Evolutionary conservation across 768 basidiomycete genomes (phyloP), one percentile per base, ranked within the genome.

Genomic region (Amanita pseudoporphyria): DNA sequence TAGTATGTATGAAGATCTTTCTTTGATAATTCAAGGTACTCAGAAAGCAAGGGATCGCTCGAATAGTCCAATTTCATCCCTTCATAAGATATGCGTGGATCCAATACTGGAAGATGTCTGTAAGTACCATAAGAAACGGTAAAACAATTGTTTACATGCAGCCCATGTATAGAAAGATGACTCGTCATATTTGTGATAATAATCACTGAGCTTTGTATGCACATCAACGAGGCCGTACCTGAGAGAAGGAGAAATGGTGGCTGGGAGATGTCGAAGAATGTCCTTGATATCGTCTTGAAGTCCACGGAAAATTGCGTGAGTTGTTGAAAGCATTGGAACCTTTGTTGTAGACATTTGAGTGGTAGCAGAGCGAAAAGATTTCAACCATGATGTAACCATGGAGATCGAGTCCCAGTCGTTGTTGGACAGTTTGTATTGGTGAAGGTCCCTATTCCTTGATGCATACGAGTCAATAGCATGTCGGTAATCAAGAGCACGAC

Each of bases 41-140:
- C 28, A 0, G 10, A 9, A 1, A 65, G 57, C 7, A 50, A 22
- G 9, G 24, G 22, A 39, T 68, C 65, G 35, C 56, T 51, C 1
- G 47, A 30, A 21, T 53, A 62, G 21, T 66, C 63, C 0, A 30
- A 35, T 9, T 47, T 40, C 1, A 67, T 24, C 2, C 52, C 57
- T 2, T 54, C 43, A n/a, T n/a, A n/a, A n/a, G n/a, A n/a, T n/a
- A n/a, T n/a, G n/a, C n/a, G n/a, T n/a, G n/a, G n/a, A n/a, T 62
- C 64, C 4, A 58, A 56, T n/a, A 68, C 63, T 3, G 62, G 58
- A 21, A 64, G 67, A 47, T 68, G n/a, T n/a, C n/a, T n/a, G n/a
- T n/a, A n/a, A n/a, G n/a, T n/a, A n/a, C n/a, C n/a, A n/a, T n/a
- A n/a, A n/a, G n/a, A n/a, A n/a, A n/a, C n/a, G n/a, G n/a, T n/a